Percentiles rank a stretch among this genome's conserved stretches.
These are phyloP conservation scores for Eucalyptus erythrocorys DNA, from an alignment of 345 rosid genomes.

Conservation along the genomic window DNA sequence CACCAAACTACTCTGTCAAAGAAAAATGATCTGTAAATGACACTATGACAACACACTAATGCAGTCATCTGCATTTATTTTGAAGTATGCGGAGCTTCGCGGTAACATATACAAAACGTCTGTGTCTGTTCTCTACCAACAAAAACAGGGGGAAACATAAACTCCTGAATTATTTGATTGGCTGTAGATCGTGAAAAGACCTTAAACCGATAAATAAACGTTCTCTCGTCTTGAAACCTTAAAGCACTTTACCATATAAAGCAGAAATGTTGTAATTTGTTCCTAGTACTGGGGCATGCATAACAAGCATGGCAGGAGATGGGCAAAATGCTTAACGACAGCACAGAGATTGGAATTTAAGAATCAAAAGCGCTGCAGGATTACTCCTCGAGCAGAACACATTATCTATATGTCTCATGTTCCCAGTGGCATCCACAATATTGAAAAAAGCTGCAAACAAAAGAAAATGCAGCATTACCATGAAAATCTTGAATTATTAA, in stretches of 20 bases:
- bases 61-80: background rate
- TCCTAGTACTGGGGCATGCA: background rate
- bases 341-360: background rate
- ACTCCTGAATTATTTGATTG: background rate
- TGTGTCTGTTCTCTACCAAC: background rate
- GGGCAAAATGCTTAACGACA: background rate
- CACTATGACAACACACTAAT: background rate
- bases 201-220: background rate
- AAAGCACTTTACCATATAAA: background rate
- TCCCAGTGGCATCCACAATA: background rate
- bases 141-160: background rate
- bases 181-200: background rate
- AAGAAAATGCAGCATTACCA: background rate
- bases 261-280: background rate
- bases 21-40: background rate
- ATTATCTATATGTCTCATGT: background rate
- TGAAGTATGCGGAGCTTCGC: background rate
- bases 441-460: background rate
- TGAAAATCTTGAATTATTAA: background rate
- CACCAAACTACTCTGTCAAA: background rate
- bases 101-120: background rate
- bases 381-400: background rate
- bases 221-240: background rate
- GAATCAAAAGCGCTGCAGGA: background rate
- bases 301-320: background rate